phyloP scores from a whole-genome alignment of 2,329 filamentous ascomycete species.

The Fusarium proliferatum region DNA sequence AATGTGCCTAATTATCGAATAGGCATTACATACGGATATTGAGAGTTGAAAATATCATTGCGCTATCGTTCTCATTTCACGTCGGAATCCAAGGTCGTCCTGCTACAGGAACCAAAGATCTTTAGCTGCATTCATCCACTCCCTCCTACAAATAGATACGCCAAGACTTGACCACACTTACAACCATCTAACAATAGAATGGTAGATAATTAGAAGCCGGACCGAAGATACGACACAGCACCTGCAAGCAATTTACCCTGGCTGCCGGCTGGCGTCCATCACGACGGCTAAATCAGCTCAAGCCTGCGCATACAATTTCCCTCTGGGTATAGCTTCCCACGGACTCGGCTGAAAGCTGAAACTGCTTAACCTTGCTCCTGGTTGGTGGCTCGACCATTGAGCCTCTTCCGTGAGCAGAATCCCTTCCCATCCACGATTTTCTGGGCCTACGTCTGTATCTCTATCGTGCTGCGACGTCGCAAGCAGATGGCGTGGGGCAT shows the following conservation, averaged over 20 bases:
- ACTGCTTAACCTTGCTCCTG: conserved; percentile 32
- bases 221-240: conserved; percentile 17
- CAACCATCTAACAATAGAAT: conserved; percentile 17
- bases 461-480: conserved; percentile 30
- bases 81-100: conserved; percentile 5
- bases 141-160: background rate
- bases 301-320: conserved; percentile 39
- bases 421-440: background rate
- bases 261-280: conserved; percentile 9
- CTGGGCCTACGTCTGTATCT: conserved; percentile 24
- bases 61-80: background rate
- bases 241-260: conserved; percentile 29
- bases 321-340: conserved; percentile 27
- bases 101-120: conserved; percentile 21
- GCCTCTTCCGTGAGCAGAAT: conserved; percentile 26
- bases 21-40: background rate
- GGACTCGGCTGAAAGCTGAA: conserved; percentile 41
- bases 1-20: background rate
- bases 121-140: background rate
- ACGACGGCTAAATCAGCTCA: conserved; percentile 34
- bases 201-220: conserved; percentile 9
- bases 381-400: conserved; percentile 20
- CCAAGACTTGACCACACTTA: conserved; percentile 13
- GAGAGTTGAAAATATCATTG: background rate
- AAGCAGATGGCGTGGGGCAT: conserved; percentile 39